These are phyloP conservation scores for Camelina laxa DNA, from an alignment of 345 rosid genomes.

Conservation along the genomic window DNA sequence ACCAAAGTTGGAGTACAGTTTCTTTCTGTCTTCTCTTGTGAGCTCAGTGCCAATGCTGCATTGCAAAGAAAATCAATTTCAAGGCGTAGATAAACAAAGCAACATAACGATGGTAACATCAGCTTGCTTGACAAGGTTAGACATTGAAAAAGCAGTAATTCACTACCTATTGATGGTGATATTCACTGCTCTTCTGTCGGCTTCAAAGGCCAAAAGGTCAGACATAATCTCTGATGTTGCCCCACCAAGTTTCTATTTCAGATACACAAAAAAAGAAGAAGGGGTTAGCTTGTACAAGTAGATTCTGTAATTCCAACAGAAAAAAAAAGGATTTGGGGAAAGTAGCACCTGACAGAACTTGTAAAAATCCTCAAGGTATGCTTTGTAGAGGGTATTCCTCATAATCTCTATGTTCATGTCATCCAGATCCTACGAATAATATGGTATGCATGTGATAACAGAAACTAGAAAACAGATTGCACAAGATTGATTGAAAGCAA, in stretches of 20 bases:
- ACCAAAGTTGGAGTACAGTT: constrained; percentile 93
- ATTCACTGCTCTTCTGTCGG: constrained; percentile 97
- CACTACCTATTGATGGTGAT: constrained; percentile 87
- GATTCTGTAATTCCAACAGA: not conserved
- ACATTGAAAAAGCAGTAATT: not conserved
- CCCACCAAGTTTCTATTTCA: constrained; percentile 88
- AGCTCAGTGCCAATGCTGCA: constrained; percentile 99
- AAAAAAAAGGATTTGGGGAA: not conserved
- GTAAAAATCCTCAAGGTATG: constrained; percentile 95
- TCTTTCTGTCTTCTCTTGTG: constrained; percentile 94
- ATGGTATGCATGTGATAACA: not conserved
- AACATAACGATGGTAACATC: not conserved
- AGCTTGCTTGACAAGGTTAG: too few species aligned
- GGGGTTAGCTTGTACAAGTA: not conserved
- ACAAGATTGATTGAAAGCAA: not conserved
- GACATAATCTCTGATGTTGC: constrained; percentile 99
- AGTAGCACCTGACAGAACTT: constrained; percentile 88
- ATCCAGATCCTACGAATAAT: constrained; percentile 74
- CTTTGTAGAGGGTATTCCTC: constrained; percentile 97
- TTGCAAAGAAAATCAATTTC: not conserved
- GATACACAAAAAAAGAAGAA: not conserved
- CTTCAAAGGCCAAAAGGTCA: constrained; percentile 96
- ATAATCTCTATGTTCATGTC: constrained; percentile 98
- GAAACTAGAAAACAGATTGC: not conserved
- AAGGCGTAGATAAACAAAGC: not conserved